Evolutionary conservation across 306 rosid species (phyloP).

Genomic region (Hippophae tibetana): DNA sequence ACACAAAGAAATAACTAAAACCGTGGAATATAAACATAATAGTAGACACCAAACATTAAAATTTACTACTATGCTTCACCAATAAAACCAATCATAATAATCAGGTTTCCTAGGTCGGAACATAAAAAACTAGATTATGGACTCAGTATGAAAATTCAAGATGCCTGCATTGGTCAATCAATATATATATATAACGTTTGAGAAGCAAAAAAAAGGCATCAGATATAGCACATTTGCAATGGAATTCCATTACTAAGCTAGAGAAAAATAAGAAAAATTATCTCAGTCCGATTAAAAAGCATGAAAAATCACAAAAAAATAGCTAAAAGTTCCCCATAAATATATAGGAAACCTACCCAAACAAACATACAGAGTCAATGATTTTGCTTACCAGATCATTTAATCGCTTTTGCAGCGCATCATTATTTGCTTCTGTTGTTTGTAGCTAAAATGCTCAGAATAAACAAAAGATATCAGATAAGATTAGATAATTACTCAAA

Average conservation of each 20-base stretch:
- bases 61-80: neutral
- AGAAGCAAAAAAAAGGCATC: no score
- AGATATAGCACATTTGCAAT: no score
- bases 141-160: no score
- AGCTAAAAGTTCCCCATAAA: neutral
- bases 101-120: neutral
- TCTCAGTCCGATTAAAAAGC: no score
- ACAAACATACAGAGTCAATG: slow-evolving; percentile 7
- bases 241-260: no score
- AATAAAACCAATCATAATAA: neutral
- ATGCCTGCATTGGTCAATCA: no score
- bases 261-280: no score
- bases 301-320: neutral
- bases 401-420: slow-evolving; percentile 48
- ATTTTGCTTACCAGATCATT: slow-evolving; percentile 50
- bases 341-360: neutral
- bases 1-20: neutral
- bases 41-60: neutral
- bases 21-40: neutral
- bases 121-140: no score
- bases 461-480: slow-evolving; percentile 18
- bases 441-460: slow-evolving; percentile 52
- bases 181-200: no score
- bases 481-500: neutral
- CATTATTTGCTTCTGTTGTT: slow-evolving; percentile 46